Percentiles rank a stretch among this genome's conserved stretches.
Conservation (phyloP, 805 yeast species). For the Schwanniomyces occidentalis region DNA sequence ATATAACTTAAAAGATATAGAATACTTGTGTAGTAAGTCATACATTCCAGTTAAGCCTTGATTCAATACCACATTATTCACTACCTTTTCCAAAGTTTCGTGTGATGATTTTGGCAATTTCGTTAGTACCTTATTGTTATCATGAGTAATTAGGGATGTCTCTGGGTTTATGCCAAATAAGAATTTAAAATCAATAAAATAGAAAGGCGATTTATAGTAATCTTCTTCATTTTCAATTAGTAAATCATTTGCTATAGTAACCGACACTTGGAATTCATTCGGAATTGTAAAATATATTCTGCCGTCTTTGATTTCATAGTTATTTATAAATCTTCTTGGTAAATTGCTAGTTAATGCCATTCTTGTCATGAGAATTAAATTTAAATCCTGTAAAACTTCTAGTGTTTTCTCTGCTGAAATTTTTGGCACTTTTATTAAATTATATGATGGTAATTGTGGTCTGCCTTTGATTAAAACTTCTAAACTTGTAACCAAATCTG, state of each 20-base stretch:
- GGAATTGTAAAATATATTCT: conserved; percentile 64
- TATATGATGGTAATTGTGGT: conserved; percentile 71
- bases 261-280: conserved; percentile 58
- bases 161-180: conserved; percentile 50
- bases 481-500: conserved; percentile 83
- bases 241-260: conserved; percentile 68
- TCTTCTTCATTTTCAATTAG: conserved; percentile 51
- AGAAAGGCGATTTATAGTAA: conserved; percentile 58
- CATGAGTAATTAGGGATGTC: conserved; percentile 30
- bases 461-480: conserved; percentile 79
- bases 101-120: conserved; percentile 30
- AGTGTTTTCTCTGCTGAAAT: conserved; percentile 59
- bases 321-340: conserved; percentile 59
- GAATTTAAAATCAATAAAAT: conserved; percentile 74
- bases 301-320: conserved; percentile 73
- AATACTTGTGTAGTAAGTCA: conserved; percentile 55
- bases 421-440: conserved; percentile 48
- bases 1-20: conserved; percentile 65
- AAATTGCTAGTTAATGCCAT: conserved; percentile 66
- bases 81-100: conserved; percentile 51
- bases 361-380: conserved; percentile 70
- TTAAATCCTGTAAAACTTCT: conserved; percentile 63
- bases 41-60: conserved; percentile 54
- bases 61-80: conserved; percentile 51
- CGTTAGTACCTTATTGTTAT: conserved; percentile 25